Evolutionary conservation across 1,284 basidiomycete genomes (phyloP).

Genomic region (Melampsora americana): DNA sequence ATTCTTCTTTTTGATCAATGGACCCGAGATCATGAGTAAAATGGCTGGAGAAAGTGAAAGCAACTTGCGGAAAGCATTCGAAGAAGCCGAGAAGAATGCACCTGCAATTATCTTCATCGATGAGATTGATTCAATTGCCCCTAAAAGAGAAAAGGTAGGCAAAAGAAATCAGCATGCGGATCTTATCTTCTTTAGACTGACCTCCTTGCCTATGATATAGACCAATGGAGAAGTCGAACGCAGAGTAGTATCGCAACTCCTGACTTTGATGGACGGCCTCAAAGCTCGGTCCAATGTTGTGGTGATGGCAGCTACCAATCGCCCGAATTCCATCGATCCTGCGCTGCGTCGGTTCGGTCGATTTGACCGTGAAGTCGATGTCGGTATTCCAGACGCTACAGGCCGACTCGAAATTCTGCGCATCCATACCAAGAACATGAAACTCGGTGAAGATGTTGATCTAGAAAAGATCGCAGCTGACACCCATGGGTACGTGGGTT

Average conservation of each 20-base stretch:
- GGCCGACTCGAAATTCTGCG: slow-evolving; percentile 96
- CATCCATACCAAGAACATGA: slow-evolving; percentile 99
- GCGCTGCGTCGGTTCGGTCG: slow-evolving; percentile 96
- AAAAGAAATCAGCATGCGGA: neutral
- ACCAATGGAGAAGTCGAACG: slow-evolving; percentile 99
- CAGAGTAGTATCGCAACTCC: slow-evolving; percentile 93
- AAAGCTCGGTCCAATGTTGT: slow-evolving; percentile 98
- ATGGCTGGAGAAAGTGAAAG: slow-evolving; percentile 98
- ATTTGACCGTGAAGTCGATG: slow-evolving; percentile 98
- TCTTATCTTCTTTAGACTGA: slow-evolving; percentile 2
- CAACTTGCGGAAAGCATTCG: slow-evolving; percentile 95
- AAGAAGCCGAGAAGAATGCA: slow-evolving; percentile 99
- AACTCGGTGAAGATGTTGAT: slow-evolving; percentile 94
- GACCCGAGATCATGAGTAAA: slow-evolving; percentile 99
- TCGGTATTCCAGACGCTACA: slow-evolving; percentile 97
- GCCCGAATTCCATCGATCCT: slow-evolving; percentile 98
- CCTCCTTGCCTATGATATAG: slow-evolving; percentile 55
- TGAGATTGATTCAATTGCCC: slow-evolving; percentile 98
- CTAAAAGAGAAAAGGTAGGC: slow-evolving; percentile 92
- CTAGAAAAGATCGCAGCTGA: slow-evolving; percentile 98
- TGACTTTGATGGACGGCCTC: slow-evolving; percentile 97
- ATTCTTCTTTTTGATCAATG: slow-evolving; percentile 99
- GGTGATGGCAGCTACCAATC: slow-evolving; percentile 98
- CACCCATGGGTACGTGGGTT: slow-evolving; percentile 98
- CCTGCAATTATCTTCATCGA: slow-evolving; percentile 99